These are phyloP conservation scores for Cucurbita moschata DNA, from an alignment of 306 rosid species.

Conservation along the genomic window DNA sequence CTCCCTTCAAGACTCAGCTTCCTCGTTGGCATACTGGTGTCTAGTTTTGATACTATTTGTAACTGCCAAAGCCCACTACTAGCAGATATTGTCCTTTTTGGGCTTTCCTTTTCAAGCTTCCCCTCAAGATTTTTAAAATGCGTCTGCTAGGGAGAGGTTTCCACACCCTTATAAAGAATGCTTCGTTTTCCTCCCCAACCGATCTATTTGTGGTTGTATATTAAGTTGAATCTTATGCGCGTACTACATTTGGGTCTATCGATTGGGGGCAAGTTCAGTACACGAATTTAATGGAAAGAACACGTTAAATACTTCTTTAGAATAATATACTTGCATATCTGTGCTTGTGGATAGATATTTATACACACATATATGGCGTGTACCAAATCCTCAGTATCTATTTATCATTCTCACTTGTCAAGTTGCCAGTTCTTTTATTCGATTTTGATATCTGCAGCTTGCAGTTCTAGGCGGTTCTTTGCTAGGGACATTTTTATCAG, in stretches of 20 bases:
- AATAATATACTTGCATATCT: neutral
- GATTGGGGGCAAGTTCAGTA: neutral
- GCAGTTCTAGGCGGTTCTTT: constrained; percentile 94
- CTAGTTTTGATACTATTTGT: too few relatives aligned
- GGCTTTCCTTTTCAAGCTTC: too few relatives aligned
- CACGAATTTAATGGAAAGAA: neutral
- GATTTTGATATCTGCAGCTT: constrained; percentile 30
- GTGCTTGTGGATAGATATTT: neutral
- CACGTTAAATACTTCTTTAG: neutral
- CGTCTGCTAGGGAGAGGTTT: too few relatives aligned
- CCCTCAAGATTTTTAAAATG: too few relatives aligned
- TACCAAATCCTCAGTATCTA: neutral
- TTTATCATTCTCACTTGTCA: neutral
- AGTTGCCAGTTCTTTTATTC: neutral
- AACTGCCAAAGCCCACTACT: too few relatives aligned
- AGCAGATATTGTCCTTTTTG: too few relatives aligned
- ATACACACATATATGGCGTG: neutral
- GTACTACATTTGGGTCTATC: neutral
- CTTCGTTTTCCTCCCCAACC: too few relatives aligned
- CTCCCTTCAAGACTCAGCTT: too few relatives aligned
- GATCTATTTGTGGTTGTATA: neutral
- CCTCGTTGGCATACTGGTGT: too few relatives aligned
- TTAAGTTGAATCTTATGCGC: neutral
- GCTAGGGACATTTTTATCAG: constrained; percentile 80
- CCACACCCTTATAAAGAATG: too few relatives aligned